Evolutionary conservation across 2,329 filamentous ascomycete species (phyloP).

Genomic region (Hypoxylon sp.): DNA sequence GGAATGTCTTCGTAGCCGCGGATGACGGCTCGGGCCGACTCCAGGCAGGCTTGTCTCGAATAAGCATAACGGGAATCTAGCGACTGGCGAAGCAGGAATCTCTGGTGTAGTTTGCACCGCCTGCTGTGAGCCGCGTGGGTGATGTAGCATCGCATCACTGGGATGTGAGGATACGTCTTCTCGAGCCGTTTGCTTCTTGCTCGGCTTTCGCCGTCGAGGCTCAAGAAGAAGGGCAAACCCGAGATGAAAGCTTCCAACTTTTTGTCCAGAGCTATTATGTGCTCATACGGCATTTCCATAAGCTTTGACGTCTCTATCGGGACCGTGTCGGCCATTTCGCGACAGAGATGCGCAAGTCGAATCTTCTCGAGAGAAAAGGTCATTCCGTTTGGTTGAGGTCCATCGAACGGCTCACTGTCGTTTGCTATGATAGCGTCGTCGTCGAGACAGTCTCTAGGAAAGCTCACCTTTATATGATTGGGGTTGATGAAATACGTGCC

Average conservation of each 20-base stretch:
- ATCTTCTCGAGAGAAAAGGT: conserved; percentile 32
- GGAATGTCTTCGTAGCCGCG: conserved; percentile 16
- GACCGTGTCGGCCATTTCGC: conserved; percentile 30
- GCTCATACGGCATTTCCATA: conserved; percentile 26
- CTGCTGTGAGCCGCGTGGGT: conserved; percentile 31
- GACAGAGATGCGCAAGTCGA: conserved; percentile 29
- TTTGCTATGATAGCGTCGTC: conserved; percentile 14
- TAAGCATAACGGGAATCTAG: conserved; percentile 25
- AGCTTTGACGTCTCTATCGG: conserved; percentile 28
- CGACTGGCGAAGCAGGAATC: conserved; percentile 30
- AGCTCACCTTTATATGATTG: conserved; percentile 27
- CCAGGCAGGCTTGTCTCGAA: conserved; percentile 29
- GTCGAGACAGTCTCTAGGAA: conserved; percentile 27
- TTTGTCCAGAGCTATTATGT: conserved; percentile 26
- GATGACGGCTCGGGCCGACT: conserved; percentile 26
- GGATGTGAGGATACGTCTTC: conserved; percentile 29
- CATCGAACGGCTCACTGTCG: not conserved
- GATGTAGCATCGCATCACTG: conserved; percentile 35
- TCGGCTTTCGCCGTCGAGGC: conserved; percentile 27
- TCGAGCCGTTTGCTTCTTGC: conserved; percentile 29
- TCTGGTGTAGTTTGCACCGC: conserved; percentile 34
- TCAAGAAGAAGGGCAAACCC: conserved; percentile 29
- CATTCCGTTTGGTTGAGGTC: conserved; percentile 23
- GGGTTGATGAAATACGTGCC: conserved; percentile 36
- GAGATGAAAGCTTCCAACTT: conserved; percentile 21